Evolutionary conservation across 1,284 basidiomycete genomes (phyloP).

Genomic region (Ustilago shanxiensis): DNA sequence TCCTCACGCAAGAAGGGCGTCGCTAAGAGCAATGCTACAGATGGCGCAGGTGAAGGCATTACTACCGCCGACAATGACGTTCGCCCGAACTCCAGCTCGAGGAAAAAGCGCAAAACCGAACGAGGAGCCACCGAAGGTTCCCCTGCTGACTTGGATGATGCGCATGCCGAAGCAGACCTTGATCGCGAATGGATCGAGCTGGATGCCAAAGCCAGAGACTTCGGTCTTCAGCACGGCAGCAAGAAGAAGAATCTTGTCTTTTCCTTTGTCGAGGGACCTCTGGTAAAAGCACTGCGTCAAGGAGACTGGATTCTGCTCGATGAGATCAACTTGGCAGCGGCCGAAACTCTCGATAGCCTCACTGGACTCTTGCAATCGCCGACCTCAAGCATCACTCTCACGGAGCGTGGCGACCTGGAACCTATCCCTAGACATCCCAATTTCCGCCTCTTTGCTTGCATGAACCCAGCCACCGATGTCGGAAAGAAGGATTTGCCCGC

Average conservation of each 20-base stretch:
- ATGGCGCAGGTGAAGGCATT: constrained; percentile 10
- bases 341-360: constrained; percentile 95
- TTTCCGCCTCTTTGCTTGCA: constrained; percentile 97
- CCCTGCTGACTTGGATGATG: constrained; percentile 41
- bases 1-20: constrained; percentile 71
- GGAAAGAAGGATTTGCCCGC: constrained; percentile 97
- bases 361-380: constrained; percentile 87
- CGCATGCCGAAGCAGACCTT: constrained; percentile 44
- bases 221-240: constrained; percentile 74
- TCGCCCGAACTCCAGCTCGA: constrained; percentile 23
- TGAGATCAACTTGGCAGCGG: constrained; percentile 93
- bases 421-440: constrained; percentile 91
- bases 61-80: constrained; percentile 20
- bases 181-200: constrained; percentile 73
- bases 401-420: constrained; percentile 92
- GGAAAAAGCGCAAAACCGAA: constrained; percentile 68
- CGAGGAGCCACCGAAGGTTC: constrained; percentile 41
- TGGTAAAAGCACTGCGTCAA: constrained; percentile 88
- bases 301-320: constrained; percentile 97
- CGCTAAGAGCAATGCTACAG: constrained; percentile 49
- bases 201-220: constrained; percentile 79
- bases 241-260: constrained; percentile 73
- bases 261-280: constrained; percentile 93
- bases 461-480: constrained; percentile 99
- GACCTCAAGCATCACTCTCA: constrained; percentile 88